Conservation (phyloP, 2,329 filamentous ascomycete genomes). For the Ophiognomonia clavigignenti-juglandacearum region DNA sequence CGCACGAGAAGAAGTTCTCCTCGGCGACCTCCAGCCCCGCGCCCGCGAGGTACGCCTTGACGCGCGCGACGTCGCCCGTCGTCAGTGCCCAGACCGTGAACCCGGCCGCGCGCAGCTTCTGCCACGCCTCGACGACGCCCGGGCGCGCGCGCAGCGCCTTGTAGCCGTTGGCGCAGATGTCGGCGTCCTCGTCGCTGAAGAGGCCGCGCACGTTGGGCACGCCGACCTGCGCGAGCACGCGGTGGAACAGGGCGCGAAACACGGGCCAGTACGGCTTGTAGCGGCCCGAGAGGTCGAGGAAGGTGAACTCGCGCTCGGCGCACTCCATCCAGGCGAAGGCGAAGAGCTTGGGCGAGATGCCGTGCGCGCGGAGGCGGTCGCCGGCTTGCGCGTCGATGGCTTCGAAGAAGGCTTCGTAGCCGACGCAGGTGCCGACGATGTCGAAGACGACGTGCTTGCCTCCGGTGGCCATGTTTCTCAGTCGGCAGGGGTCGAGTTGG, state of each 20-base stretch:
- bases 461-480: conserved; percentile 11
- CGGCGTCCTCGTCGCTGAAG: conserved; percentile 36
- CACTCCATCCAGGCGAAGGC: conserved; percentile 42
- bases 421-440: conserved; percentile 47
- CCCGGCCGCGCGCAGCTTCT: conserved; percentile 35
- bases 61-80: conserved; percentile 43
- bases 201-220: conserved; percentile 35
- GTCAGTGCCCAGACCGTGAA: conserved; percentile 52
- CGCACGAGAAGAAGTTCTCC: conserved; percentile 48
- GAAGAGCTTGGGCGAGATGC: conserved; percentile 36
- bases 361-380: conserved; percentile 29
- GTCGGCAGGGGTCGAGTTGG: background rate
- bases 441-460: conserved; percentile 44
- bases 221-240: conserved; percentile 39
- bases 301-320: conserved; percentile 45
- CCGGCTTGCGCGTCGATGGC: conserved; percentile 37
- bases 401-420: conserved; percentile 37
- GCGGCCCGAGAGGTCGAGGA: conserved; percentile 37
- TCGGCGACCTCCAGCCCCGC: conserved; percentile 43
- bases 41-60: conserved; percentile 46
- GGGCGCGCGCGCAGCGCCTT: conserved; percentile 30
- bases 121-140: conserved; percentile 36
- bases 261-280: conserved; percentile 39
- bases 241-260: conserved; percentile 41
- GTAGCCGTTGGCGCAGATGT: conserved; percentile 34